These are phyloP conservation scores for Hysterangium stoloniferum DNA, from an alignment of 768 basidiomycete genomes.

Conservation along the genomic window DNA sequence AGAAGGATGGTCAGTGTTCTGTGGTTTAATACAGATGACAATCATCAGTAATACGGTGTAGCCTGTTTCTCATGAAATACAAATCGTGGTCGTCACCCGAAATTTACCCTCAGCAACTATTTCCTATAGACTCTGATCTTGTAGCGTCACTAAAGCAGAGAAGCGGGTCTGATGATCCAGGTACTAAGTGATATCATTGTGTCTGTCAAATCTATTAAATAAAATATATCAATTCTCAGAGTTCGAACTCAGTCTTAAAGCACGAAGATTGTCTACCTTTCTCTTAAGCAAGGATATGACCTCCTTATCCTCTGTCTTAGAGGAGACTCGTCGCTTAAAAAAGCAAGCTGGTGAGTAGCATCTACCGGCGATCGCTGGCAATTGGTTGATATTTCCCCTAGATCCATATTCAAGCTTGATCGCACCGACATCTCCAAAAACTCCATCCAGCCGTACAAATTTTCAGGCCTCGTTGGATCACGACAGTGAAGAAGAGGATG, in stretches of 20 bases:
- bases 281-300: constrained; percentile 1
- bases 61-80: constrained; percentile 43
- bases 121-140: constrained; percentile 52
- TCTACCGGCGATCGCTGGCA: not conserved
- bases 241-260: constrained; percentile 1
- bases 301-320: not conserved
- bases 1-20: constrained; percentile 31
- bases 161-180: constrained; percentile 30
- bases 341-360: not conserved
- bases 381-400: not conserved
- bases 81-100: constrained; percentile 17
- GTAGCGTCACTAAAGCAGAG: constrained; percentile 48
- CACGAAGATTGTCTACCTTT: not conserved
- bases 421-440: not conserved
- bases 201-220: constrained; percentile 16
- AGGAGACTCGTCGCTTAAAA: constrained; percentile 6
- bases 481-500: not conserved
- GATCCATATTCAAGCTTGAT: not conserved
- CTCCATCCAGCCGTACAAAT: not conserved
- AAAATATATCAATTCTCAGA: constrained; percentile 37
- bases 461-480: not conserved
- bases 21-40: constrained; percentile 1
- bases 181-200: constrained; percentile 26
- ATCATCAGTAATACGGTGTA: constrained; percentile 16
- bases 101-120: constrained; percentile 26